phyloP scores from a whole-genome alignment of 2,329 filamentous ascomycete species.

The Nemania sp. region DNA sequence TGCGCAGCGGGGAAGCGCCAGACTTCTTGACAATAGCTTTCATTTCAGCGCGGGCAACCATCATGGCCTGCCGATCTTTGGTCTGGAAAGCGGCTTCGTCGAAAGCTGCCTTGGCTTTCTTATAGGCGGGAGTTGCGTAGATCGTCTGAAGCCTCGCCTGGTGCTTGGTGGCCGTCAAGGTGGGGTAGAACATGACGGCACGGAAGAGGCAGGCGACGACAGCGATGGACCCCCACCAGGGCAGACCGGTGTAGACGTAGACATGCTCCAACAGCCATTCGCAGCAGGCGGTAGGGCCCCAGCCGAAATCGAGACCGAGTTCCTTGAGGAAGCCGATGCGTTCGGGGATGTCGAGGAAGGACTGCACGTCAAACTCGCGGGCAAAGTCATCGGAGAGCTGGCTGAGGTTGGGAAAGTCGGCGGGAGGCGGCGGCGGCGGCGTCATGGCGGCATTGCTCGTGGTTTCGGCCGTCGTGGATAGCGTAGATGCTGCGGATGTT shows the following conservation, averaged over 20 bases:
- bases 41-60: constrained; percentile 63
- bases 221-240: constrained; percentile 85
- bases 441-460: constrained; percentile 12
- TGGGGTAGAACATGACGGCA: constrained; percentile 72
- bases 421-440: constrained; percentile 22
- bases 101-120: constrained; percentile 65
- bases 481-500: too few relatives aligned
- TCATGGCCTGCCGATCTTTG: constrained; percentile 60
- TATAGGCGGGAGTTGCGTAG: constrained; percentile 64
- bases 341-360: constrained; percentile 74
- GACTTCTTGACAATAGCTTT: constrained; percentile 62
- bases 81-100: constrained; percentile 53
- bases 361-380: constrained; percentile 21
- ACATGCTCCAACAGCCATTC: constrained; percentile 85
- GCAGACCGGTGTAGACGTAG: constrained; percentile 79
- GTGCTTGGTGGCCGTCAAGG: constrained; percentile 70
- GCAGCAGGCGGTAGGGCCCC: constrained; percentile 78
- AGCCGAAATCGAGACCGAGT: constrained; percentile 89
- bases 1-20: constrained; percentile 65
- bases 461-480: constrained; percentile 7
- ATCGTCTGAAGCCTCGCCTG: constrained; percentile 72
- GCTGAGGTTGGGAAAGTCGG: constrained; percentile 33
- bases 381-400: constrained; percentile 43
- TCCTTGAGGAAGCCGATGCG: constrained; percentile 84
- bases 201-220: constrained; percentile 75